Evolutionary conservation across 768 basidiomycete genomes (phyloP).

Genomic region (Psilocybe subaeruginosa): DNA sequence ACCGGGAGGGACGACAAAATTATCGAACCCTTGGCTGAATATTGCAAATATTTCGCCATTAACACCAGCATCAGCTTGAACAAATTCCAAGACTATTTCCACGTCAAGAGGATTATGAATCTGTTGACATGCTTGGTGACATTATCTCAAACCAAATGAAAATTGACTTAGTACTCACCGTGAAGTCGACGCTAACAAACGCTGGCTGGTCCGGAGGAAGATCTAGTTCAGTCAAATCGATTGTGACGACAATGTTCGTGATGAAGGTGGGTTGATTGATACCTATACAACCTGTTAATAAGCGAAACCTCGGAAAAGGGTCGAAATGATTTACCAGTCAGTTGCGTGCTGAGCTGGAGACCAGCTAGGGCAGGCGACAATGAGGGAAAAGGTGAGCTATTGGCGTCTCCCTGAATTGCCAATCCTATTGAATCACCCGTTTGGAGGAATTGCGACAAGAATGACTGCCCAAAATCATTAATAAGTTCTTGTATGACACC

Average conservation of each 20-base stretch:
- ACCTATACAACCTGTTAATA: slow-evolving; percentile 27
- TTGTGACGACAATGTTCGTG: slow-evolving; percentile 54
- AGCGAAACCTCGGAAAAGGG: neutral
- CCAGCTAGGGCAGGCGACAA: slow-evolving; percentile 57
- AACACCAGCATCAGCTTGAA: slow-evolving; percentile 58
- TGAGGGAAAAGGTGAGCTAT: slow-evolving; percentile 65
- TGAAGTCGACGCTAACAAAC: slow-evolving; percentile 56
- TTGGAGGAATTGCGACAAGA: slow-evolving; percentile 64
- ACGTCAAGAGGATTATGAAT: slow-evolving; percentile 60
- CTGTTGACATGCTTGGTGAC: slow-evolving; percentile 23
- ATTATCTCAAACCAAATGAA: slow-evolving; percentile 7
- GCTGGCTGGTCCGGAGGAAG: slow-evolving; percentile 32
- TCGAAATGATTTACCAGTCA: slow-evolving; percentile 41
- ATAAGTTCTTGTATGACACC: neutral
- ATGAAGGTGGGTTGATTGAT: slow-evolving; percentile 60
- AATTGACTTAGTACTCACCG: slow-evolving; percentile 38
- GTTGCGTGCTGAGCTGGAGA: slow-evolving; percentile 49
- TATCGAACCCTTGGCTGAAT: slow-evolving; percentile 56
- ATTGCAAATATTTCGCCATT: slow-evolving; percentile 58
- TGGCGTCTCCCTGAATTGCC: slow-evolving; percentile 59
- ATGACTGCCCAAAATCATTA: slow-evolving; percentile 36
- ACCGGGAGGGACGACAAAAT: slow-evolving; percentile 59
- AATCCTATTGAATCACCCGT: slow-evolving; percentile 48
- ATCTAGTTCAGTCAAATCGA: slow-evolving; percentile 51
- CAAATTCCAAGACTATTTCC: slow-evolving; percentile 56